These are phyloP conservation scores for Fremontodendron californicum DNA, from an alignment of 345 rosid species.

Conservation along the genomic window DNA sequence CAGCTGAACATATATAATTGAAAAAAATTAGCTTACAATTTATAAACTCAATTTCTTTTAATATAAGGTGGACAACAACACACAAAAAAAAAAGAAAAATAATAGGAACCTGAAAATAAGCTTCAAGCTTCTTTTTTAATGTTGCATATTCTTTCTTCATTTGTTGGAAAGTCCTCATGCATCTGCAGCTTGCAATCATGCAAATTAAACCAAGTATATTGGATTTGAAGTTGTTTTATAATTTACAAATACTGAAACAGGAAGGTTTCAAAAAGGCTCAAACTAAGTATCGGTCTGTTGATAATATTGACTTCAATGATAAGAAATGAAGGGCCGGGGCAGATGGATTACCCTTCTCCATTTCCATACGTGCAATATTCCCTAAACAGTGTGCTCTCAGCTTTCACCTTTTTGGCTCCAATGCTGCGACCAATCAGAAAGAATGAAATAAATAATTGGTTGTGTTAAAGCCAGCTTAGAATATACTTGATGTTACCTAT, in stretches of 20 bases:
- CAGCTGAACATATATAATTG: conserved; percentile 37
- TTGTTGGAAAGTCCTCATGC: conserved; percentile 74
- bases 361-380: conserved; percentile 80
- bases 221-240: too few species aligned
- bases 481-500: conserved; percentile 29
- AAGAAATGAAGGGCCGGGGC: neutral
- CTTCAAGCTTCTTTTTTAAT: conserved; percentile 71
- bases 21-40: too few species aligned
- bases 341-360: conserved; percentile 66
- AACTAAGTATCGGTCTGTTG: neutral
- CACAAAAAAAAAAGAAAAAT: neutral
- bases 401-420: conserved; percentile 94
- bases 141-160: conserved; percentile 77
- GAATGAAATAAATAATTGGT: conserved; percentile 14
- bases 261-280: neutral
- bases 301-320: neutral
- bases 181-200: conserved; percentile 39
- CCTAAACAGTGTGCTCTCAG: conserved; percentile 71
- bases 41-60: too few species aligned
- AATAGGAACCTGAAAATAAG: conserved; percentile 74
- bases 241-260: too few species aligned
- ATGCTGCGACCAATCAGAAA: conserved; percentile 52
- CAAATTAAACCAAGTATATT: neutral
- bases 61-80: neutral
- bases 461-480: conserved; percentile 25